Evolutionary conservation across 2,329 filamentous ascomycete species (phyloP).

Genomic region (Metarhizium brunneum): DNA sequence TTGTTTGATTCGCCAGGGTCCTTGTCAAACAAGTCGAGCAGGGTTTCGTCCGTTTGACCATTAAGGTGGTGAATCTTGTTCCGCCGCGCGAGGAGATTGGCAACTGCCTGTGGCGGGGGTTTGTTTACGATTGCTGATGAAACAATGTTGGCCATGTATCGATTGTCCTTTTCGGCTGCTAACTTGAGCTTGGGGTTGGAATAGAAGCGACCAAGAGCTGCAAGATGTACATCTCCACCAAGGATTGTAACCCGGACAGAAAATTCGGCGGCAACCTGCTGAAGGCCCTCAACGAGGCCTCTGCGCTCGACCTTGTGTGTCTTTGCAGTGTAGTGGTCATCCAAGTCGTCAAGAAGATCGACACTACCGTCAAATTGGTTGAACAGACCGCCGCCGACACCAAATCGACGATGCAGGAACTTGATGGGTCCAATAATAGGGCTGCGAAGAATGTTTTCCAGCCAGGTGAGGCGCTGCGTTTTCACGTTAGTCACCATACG

Average conservation of each 20-base stretch:
- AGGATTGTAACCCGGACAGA: constrained; percentile 87
- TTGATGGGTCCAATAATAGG: constrained; percentile 83
- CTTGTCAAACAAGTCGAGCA: constrained; percentile 85
- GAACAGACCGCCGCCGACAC: constrained; percentile 74
- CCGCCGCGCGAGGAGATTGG: constrained; percentile 80
- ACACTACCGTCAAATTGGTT: constrained; percentile 92
- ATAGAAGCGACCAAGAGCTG: constrained; percentile 89
- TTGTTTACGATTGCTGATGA: constrained; percentile 96
- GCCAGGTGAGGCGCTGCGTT: constrained; percentile 75
- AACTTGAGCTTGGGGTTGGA: constrained; percentile 74
- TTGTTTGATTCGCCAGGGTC: constrained; percentile 74
- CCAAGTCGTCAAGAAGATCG: constrained; percentile 83
- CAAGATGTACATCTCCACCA: constrained; percentile 88
- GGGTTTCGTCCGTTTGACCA: constrained; percentile 75
- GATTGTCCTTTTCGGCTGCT: constrained; percentile 70
- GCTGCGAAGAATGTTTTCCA: constrained; percentile 84
- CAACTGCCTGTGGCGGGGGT: constrained; percentile 77
- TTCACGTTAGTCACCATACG: constrained; percentile 4
- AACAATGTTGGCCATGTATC: constrained; percentile 92
- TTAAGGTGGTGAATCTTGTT: constrained; percentile 73
- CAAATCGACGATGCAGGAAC: constrained; percentile 83
- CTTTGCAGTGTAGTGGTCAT: constrained; percentile 91
- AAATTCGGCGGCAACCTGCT: constrained; percentile 74
- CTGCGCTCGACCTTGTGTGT: constrained; percentile 87
- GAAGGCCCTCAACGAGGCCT: constrained; percentile 68